Base-by-base conservation (phyloP, 768 basidiomycete genomes). In the Leccinum arenicola region DNA sequence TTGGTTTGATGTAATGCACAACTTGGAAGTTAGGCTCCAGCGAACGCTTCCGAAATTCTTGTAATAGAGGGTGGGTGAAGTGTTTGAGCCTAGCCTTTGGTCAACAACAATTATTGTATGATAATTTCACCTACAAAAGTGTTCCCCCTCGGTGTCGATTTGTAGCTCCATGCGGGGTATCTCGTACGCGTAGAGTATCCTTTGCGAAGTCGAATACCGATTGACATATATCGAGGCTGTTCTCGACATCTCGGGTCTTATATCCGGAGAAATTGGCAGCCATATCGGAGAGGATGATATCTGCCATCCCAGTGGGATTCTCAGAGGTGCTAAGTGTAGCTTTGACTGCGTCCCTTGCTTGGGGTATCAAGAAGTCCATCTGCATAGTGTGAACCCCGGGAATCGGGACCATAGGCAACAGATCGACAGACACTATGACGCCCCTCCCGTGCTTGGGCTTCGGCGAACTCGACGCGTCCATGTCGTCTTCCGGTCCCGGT, bases 281-380 rank as follows among this genome's bases (percentile, higher is more conserved):
- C 89, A 98, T 95, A 68, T 97, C 95, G 8, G 88, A 92, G 4
- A 97, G 78, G 25, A 97, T 82, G 17, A 95, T 76, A 69, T 98
- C 93, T 7, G 85, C 88, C 71, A 80, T 82, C 19, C 75, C 72
- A 17, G 71, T 67, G 3, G 68, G 67, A 56, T 76, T 75, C 23
- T 61, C 62, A 25, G 70, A 55, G 38, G 56, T 64, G 33, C 62
- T 60, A 31, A 82, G 73, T 25, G 78, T 68, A 35, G 68, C 65
- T n/a, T 73, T 73, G 27, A 94, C 75, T 25, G 74, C 68, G 3
- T 58, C 57, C 38, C 80, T 79, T 0, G 87, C 82, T 23, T 76
- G 71, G 0, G 82, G 77, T 0, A 80, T 73, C 9, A 96, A 81
- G 63, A 97, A 97, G 74, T 97, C 87, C 51, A 84, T 89, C 68